Percentiles rank a stretch among this genome's conserved stretches.
phyloP scores from a whole-genome alignment of 352 stramenopile genomes.

The Pythium insidiosum region DNA sequence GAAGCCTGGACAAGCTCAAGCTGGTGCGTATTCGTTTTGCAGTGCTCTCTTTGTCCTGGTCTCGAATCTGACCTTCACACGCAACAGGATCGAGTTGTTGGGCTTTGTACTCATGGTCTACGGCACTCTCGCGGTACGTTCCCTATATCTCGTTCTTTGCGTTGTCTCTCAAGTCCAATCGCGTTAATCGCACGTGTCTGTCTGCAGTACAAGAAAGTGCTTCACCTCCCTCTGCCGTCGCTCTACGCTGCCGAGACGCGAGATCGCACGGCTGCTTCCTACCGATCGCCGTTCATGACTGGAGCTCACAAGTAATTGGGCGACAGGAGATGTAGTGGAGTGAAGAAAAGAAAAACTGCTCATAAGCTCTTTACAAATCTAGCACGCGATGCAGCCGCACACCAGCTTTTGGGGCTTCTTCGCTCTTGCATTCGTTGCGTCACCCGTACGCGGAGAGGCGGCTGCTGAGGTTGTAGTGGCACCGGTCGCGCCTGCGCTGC shows the following conservation, averaged over 20 bases:
- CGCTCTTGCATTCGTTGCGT: background rate
- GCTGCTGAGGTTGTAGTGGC: constrained; percentile 16
- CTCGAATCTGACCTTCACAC: background rate
- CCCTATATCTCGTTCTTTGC: no score
- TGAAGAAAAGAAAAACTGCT: no score
- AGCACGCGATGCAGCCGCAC: constrained; percentile 73
- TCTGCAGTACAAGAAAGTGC: constrained; percentile 75
- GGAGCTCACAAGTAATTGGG: constrained; percentile 76
- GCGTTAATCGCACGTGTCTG: no score
- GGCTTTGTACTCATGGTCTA: constrained; percentile 78
- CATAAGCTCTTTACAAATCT: no score
- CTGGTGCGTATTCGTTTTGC: constrained; percentile 38
- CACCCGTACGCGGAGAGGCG: constrained; percentile 15
- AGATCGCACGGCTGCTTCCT: constrained; percentile 28
- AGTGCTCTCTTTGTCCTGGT: background rate
- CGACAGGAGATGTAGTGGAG: no score
- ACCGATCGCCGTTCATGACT: constrained; percentile 75
- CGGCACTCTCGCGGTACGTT: constrained; percentile 64
- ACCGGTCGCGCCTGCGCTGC: constrained; percentile 12
- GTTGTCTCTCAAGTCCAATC: no score
- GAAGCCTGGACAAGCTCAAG: constrained; percentile 69
- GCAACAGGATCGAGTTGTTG: constrained; percentile 47
- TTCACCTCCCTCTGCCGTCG: constrained; percentile 30
- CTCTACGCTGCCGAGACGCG: constrained; percentile 48
- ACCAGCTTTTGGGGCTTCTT: constrained; percentile 48